These are phyloP conservation scores for Boletus smithii DNA, from an alignment of 1,284 basidiomycete genomes.

Conservation along the genomic window DNA sequence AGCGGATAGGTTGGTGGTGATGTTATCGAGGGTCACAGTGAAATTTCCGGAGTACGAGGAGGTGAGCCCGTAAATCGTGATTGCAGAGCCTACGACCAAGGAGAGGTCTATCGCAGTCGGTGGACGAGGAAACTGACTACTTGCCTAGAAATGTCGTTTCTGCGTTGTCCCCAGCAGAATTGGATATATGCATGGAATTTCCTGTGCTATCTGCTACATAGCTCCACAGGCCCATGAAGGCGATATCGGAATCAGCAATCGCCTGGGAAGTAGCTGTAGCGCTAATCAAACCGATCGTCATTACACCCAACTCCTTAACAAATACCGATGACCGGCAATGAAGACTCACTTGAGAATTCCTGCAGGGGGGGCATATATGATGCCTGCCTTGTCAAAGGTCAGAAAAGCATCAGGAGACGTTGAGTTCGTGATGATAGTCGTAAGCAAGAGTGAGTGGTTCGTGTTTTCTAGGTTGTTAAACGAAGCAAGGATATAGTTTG, in stretches of 20 bases:
- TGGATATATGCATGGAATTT: conserved; percentile 44
- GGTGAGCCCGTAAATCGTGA: conserved; percentile 55
- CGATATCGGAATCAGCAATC: conserved; percentile 41
- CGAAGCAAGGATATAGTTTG: conserved; percentile 41
- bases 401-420: conserved; percentile 40
- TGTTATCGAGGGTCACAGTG: conserved; percentile 56
- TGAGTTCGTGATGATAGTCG: conserved; percentile 36
- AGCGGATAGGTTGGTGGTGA: conserved; percentile 39
- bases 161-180: conserved; percentile 45
- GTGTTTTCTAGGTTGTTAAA: conserved; percentile 41
- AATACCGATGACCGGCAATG: conserved; percentile 9
- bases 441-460: conserved; percentile 47
- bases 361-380: conserved; percentile 38
- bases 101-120: conserved; percentile 6
- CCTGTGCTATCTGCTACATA: conserved; percentile 34
- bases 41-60: conserved; percentile 53
- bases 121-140: conserved; percentile 17
- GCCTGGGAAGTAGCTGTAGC: conserved; percentile 34
- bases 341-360: conserved; percentile 31
- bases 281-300: conserved; percentile 33
- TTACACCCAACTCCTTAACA: conserved; percentile 11
- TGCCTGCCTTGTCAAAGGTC: conserved; percentile 47
- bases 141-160: conserved; percentile 47
- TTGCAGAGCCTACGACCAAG: conserved; percentile 47
- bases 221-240: conserved; percentile 51